Percentiles rank a stretch among this genome's conserved stretches.
These are phyloP conservation scores for Iris pallida DNA, from an alignment of 116 monocot species.

Conservation along the genomic window DNA sequence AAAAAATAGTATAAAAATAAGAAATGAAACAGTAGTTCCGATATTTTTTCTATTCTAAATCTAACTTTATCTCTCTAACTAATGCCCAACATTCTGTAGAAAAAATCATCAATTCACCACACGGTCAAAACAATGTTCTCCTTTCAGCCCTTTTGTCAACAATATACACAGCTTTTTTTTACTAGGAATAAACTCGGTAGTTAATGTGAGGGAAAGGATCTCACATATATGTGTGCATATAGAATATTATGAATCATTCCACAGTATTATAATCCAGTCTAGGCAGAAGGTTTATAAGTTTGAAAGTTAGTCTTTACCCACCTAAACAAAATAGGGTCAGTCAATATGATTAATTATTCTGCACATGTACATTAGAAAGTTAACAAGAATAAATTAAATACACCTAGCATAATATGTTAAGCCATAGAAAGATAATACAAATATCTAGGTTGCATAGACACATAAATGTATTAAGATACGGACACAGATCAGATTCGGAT, in stretches of 20 bases:
- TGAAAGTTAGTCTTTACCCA: neutral
- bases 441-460: too few species aligned
- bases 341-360: neutral
- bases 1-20: neutral
- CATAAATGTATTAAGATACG: too few species aligned
- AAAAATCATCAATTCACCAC: too few species aligned
- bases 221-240: neutral
- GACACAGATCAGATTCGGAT: too few species aligned
- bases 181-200: neutral
- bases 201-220: neutral
- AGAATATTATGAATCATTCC: neutral
- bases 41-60: neutral
- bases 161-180: neutral
- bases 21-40: neutral
- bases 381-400: neutral
- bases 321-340: neutral
- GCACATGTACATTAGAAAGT: neutral
- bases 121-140: too few species aligned
- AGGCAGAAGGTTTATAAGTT: neutral
- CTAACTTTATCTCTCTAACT: neutral
- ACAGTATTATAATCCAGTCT: neutral
- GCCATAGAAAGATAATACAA: neutral
- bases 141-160: too few species aligned
- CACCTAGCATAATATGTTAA: constrained; percentile 8
- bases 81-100: too few species aligned